Base-by-base conservation (phyloP, 1,139 yeast species). In the Pneumocystis canis region DNA sequence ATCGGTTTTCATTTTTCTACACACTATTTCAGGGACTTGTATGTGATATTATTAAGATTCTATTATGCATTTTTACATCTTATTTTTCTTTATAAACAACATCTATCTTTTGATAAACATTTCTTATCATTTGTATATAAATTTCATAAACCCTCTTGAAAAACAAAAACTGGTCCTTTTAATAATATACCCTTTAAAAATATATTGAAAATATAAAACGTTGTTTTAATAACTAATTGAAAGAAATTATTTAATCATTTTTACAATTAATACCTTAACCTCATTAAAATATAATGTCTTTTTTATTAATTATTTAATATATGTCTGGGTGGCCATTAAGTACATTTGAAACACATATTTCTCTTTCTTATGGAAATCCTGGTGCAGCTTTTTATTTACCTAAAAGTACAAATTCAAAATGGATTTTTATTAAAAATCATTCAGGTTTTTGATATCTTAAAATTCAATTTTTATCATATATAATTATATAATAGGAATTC, bases 321-420 rank as follows among this genome's bases (percentile, higher is more conserved):
- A 57, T 57, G 59, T 57, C 59, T 35, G 30, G 5, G 9, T 57
- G 59, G 59, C 59, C 59, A 30, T 35, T 57, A 35, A 57, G 41
- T 20, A 30, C 30, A 2, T 57, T 37, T 20, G 40, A 35, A 20
- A 57, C 59, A 35, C 59, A 57, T 39, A 25, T 57, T 57, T 57
- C 33, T 20, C 41, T 60, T 39, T 56, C 53, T 11, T 60, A 56
- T 39, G 59, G 59, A 20, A 39, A 14, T 16, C n/a, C 28, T 20
- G 59, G 59, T 57, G 40, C 59, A 39, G 41, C 59, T n/a, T 14
- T 47, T 6, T 47, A 47, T 47, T 25, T n/a, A 11, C n/a, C 54
- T 47, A 25, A 47, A 9, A 20, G 11, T 3, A 20, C 1, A 20
- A 14, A 47, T 9, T 47, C 54, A 47, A 25, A 47, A 35, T 57